Base-by-base conservation (phyloP, 768 basidiomycete genomes). In the Lanmaoa rubissima region DNA sequence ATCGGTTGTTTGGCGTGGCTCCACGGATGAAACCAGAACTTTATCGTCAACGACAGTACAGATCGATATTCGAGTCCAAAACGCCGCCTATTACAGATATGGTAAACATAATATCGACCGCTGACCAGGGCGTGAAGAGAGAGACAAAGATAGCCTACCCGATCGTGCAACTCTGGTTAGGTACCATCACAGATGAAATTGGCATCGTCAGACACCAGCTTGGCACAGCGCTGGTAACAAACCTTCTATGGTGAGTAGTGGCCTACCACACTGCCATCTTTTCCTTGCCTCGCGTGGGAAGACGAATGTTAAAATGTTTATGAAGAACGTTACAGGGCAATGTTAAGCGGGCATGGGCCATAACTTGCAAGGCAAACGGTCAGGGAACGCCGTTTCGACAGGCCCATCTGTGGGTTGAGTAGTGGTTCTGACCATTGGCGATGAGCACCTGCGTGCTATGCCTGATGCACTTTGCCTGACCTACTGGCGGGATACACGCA, bases 241-340 rank as follows among this genome's bases (percentile, higher is more conserved):
- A 39, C 26, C 31, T 12, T 48, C 16, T 9, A 21, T 34, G 45
- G 52, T 13, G 45, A 50, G 19, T 17, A 17, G 24, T 48, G 49
- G 38, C 57, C 57, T 35, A 55, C 36, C 31, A 21, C 39, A 54
- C n/a, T 5, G 38, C 53, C 48, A 48, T 43, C 10, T 43, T 35
- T n/a, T 46, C 34, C 9, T 19, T 31, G 21, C 49, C 50, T 41
- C 57, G 28, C 35, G 39, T 51, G 46, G 51, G 62, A 54, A 59
- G 31, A 24, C 31, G 26, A 44, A 16, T 21, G 24, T 14, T 16
- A 32, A 36, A 32, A 49, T 3, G 1, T 24, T 16, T n/a, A 12
- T 10, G 26, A 19, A 31, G 28, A 40, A 48, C 4, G 8, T 38
- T 10, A 13, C 26, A 36, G 42, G 47, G 31, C 13, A n/a, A 17